phyloP scores from a whole-genome alignment of 2,329 filamentous ascomycete species.

The Aurifilum marmelostoma region DNA sequence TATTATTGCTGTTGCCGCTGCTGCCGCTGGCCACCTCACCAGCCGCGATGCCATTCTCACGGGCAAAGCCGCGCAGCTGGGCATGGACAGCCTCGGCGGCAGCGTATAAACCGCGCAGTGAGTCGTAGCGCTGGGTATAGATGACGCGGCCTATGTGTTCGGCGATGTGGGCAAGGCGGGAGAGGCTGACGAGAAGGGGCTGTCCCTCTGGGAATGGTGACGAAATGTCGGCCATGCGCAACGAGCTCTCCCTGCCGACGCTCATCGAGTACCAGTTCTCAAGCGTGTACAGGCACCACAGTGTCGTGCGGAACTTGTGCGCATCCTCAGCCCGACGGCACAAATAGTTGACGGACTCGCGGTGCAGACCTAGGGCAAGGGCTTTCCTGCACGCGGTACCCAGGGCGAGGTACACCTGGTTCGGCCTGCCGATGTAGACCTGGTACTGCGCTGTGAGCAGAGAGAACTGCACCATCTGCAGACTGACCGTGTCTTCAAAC shows the following conservation, averaged over 20 bases:
- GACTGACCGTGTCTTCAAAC: slow-evolving; percentile 38
- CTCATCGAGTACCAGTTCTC: slow-evolving; percentile 34
- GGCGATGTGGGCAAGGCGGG: slow-evolving; percentile 32
- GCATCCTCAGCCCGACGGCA: slow-evolving; percentile 30
- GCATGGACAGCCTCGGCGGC: slow-evolving; percentile 34
- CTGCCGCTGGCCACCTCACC: slow-evolving; percentile 12
- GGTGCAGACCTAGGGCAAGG: slow-evolving; percentile 37
- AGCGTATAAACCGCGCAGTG: slow-evolving; percentile 34
- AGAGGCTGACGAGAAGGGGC: slow-evolving; percentile 31
- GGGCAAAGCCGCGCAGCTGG: slow-evolving; percentile 33
- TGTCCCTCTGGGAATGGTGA: slow-evolving; percentile 32
- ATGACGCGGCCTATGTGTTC: slow-evolving; percentile 31
- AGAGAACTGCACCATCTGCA: slow-evolving; percentile 38
- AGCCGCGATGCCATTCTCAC: slow-evolving; percentile 30
- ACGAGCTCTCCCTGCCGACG: slow-evolving; percentile 31
- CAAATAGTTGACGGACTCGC: slow-evolving; percentile 31
- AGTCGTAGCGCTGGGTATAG: slow-evolving; percentile 35
- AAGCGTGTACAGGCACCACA: slow-evolving; percentile 38
- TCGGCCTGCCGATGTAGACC: slow-evolving; percentile 37
- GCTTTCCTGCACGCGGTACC: slow-evolving; percentile 36
- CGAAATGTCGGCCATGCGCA: slow-evolving; percentile 34
- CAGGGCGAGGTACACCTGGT: slow-evolving; percentile 36
- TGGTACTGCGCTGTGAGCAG: slow-evolving; percentile 37
- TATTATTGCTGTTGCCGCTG: background rate
- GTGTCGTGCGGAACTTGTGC: slow-evolving; percentile 34